Conservation (phyloP, 495 filamentous ascomycete genomes). For the Pseudotulostoma volvatum region DNA sequence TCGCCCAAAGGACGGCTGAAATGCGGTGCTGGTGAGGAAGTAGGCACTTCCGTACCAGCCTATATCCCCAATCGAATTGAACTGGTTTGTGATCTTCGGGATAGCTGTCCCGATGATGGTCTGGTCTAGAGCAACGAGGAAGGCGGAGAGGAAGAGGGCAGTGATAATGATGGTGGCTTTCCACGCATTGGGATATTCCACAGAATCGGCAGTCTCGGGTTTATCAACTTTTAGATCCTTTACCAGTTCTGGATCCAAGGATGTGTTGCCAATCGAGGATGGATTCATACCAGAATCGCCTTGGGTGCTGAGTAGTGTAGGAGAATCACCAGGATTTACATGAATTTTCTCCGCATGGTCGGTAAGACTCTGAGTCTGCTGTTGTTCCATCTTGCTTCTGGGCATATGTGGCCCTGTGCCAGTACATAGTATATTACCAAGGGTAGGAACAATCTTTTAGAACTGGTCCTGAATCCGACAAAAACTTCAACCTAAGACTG, state of each 20-base stretch:
- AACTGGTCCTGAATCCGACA: too few species aligned
- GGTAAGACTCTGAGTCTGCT: too few species aligned
- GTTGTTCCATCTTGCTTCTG: too few species aligned
- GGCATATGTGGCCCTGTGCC: too few species aligned
- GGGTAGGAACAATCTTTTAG: too few species aligned
- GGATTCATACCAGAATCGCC: background rate
- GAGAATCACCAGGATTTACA: too few species aligned
- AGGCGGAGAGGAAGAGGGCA: constrained; percentile 32
- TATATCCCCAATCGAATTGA: constrained; percentile 26
- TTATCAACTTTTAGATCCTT: background rate
- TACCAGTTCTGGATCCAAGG: background rate
- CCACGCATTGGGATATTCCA: constrained; percentile 8
- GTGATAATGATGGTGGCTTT: constrained; percentile 19
- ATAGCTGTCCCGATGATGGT: constrained; percentile 30
- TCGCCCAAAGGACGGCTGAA: constrained; percentile 18
- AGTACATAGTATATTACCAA: too few species aligned
- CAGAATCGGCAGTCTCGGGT: constrained; percentile 1
- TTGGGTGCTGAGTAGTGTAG: too few species aligned
- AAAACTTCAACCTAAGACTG: too few species aligned
- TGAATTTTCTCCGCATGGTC: too few species aligned
- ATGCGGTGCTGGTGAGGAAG: constrained; percentile 17
- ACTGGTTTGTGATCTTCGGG: constrained; percentile 28
- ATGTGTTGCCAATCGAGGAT: background rate
- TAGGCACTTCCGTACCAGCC: constrained; percentile 31
- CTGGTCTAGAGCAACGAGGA: constrained; percentile 35